phyloP scores from a whole-genome alignment of 2,329 filamentous ascomycete genomes.

The Trichoderma harzianum region DNA sequence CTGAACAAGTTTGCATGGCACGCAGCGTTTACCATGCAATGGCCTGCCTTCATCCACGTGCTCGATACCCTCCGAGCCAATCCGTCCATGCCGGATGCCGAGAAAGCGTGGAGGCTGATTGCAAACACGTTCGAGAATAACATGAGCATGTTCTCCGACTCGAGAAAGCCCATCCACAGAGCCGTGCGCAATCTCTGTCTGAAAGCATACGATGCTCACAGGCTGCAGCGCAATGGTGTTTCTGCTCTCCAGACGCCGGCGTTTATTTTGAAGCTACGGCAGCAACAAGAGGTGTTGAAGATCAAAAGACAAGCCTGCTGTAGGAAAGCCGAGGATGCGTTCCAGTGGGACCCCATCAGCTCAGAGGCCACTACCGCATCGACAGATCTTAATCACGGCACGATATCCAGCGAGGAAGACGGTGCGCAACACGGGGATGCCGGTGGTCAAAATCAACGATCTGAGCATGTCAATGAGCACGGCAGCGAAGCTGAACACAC shows the following conservation, averaged over 20 bases:
- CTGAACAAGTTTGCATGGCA: conserved; percentile 4
- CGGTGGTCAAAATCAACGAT: background rate
- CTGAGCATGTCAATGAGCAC: background rate
- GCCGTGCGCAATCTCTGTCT: conserved; percentile 3
- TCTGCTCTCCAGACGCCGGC: background rate
- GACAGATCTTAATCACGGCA: background rate
- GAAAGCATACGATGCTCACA: conserved; percentile 2
- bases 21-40: conserved; percentile 6
- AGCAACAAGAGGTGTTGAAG: background rate
- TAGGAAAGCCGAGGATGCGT: background rate
- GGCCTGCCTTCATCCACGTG: conserved; percentile 2
- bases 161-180: conserved; percentile 5
- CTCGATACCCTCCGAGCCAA: background rate
- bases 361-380: background rate
- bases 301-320: background rate
- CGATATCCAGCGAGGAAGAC: background rate
- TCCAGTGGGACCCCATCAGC: too few relatives aligned
- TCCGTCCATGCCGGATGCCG: background rate
- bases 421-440: background rate
- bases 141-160: background rate
- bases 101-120: background rate
- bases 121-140: background rate
- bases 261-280: background rate
- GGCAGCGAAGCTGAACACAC: background rate
- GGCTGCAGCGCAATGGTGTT: background rate